Evolutionary conservation across 805 yeast genomes (phyloP).

Genomic region (Metschnikowia noctiluminum): DNA sequence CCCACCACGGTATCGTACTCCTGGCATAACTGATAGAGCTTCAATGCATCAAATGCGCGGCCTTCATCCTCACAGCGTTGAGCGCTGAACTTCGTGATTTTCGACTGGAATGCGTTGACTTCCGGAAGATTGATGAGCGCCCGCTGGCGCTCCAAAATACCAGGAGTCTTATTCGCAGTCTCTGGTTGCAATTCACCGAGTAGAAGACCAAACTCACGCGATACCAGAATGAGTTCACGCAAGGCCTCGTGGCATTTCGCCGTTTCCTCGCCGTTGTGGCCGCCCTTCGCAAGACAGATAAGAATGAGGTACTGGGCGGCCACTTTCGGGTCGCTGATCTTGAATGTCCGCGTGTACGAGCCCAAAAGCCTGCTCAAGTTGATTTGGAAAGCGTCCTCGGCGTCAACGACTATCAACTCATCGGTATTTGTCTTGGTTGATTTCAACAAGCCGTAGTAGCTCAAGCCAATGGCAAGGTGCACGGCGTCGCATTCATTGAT

Average conservation of each 20-base stretch:
- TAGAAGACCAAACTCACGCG: conserved; percentile 76
- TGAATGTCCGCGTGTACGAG: conserved; percentile 76
- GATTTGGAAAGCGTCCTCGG: conserved; percentile 32
- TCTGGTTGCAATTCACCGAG: conserved; percentile 73
- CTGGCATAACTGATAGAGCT: conserved; percentile 83
- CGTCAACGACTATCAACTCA: conserved; percentile 35
- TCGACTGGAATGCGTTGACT: conserved; percentile 57
- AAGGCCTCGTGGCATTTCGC: conserved; percentile 71
- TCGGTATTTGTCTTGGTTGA: conserved; percentile 37
- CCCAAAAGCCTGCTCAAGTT: conserved; percentile 69
- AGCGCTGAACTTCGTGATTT: conserved; percentile 83
- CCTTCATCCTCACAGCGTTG: conserved; percentile 89
- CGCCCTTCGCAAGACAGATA: conserved; percentile 51
- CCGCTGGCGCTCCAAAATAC: conserved; percentile 78
- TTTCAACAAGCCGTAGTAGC: conserved; percentile 66
- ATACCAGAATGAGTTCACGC: conserved; percentile 78
- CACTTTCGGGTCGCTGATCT: conserved; percentile 79
- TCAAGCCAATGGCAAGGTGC: conserved; percentile 80
- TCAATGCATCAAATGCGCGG: conserved; percentile 75
- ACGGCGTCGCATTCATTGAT: conserved; percentile 81
- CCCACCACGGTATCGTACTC: conserved; percentile 79
- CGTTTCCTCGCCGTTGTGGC: conserved; percentile 41
- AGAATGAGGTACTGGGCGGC: conserved; percentile 87
- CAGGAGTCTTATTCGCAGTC: conserved; percentile 76
- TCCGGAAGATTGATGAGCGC: conserved; percentile 55